phyloP scores from a whole-genome alignment of 495 filamentous ascomycete species.

The Lasiosphaeris hirsuta region DNA sequence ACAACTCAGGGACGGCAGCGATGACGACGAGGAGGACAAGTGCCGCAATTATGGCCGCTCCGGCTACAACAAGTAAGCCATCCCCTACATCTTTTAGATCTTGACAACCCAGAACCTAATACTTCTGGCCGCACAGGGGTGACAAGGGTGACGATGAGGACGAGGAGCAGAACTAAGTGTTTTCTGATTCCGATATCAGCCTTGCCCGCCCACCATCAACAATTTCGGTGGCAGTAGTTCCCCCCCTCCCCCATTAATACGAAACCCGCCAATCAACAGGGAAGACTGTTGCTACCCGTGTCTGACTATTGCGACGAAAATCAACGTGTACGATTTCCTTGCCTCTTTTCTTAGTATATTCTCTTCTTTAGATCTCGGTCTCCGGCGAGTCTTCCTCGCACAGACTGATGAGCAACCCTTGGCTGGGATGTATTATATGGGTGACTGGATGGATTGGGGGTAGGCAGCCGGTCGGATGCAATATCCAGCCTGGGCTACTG shows the following conservation, averaged over 20 bases:
- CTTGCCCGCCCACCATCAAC: slow-evolving; percentile 29
- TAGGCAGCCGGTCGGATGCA: no score
- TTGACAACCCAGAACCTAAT: neutral
- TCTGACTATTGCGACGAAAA: neutral
- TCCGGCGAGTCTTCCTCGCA: no score
- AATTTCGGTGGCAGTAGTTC: neutral
- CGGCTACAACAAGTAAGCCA: slow-evolving; percentile 44
- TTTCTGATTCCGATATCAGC: slow-evolving; percentile 3
- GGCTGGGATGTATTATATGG: no score
- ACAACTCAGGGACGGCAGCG: slow-evolving; percentile 30
- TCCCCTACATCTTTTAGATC: neutral
- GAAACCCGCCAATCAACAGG: slow-evolving; percentile 28
- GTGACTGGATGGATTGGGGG: no score
- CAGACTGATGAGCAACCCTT: no score
- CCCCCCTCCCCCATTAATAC: neutral
- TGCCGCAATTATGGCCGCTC: slow-evolving; percentile 40
- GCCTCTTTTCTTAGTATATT: no score
- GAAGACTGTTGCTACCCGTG: neutral
- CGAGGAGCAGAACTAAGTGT: slow-evolving; percentile 28
- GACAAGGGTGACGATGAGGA: slow-evolving; percentile 24
- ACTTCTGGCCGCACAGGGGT: slow-evolving; percentile 24
- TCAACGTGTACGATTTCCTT: neutral
- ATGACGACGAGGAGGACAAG: slow-evolving; percentile 40
- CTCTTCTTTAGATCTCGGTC: no score
- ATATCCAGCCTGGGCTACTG: no score